Evolutionary conservation across 352 stramenopile species (phyloP).

Genomic region (Pseudoperonospora humuli): DNA sequence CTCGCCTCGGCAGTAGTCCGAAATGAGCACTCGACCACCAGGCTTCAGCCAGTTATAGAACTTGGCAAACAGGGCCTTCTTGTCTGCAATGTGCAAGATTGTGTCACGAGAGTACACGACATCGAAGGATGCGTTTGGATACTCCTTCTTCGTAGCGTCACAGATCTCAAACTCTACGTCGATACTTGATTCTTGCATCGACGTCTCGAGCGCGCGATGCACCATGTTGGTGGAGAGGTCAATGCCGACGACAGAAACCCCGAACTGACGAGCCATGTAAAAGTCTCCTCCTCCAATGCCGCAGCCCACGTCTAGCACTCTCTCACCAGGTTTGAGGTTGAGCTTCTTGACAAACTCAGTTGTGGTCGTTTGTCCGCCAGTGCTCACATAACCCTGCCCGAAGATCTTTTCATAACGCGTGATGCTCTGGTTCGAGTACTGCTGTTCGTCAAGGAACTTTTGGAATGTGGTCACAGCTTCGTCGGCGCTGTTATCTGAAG

Average conservation of each 20-base stretch:
- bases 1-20: constrained; percentile 66
- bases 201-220: constrained; percentile 55
- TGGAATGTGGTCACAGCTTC: constrained; percentile 49
- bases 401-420: constrained; percentile 75
- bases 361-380: constrained; percentile 51
- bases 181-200: constrained; percentile 34
- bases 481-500: constrained; percentile 4
- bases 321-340: constrained; percentile 44
- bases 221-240: constrained; percentile 76
- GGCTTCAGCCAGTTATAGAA: constrained; percentile 66
- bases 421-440: constrained; percentile 67
- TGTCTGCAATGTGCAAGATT: constrained; percentile 67
- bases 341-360: constrained; percentile 67
- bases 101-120: constrained; percentile 73
- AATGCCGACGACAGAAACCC: constrained; percentile 63
- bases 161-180: constrained; percentile 72
- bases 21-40: constrained; percentile 52
- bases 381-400: constrained; percentile 62
- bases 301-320: constrained; percentile 87
- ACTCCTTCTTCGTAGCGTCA: constrained; percentile 53
- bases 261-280: constrained; percentile 88
- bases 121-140: constrained; percentile 52
- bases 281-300: constrained; percentile 86
- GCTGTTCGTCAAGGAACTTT: constrained; percentile 62
- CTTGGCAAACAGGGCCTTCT: constrained; percentile 47